Base-by-base conservation (phyloP, 495 filamentous ascomycete species). In the Halenospora varia region DNA sequence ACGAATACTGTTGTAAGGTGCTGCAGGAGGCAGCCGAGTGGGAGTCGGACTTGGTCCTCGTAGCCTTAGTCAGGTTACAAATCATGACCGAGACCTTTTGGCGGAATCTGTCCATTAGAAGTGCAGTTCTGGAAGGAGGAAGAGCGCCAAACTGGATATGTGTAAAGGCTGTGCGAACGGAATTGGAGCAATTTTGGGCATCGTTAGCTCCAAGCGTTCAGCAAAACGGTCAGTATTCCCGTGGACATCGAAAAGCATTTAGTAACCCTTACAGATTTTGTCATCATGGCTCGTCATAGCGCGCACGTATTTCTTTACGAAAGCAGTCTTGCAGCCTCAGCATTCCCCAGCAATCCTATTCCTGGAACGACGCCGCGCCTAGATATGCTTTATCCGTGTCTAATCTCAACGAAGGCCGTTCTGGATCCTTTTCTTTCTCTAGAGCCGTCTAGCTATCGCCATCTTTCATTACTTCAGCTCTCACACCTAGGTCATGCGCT, bases 381-480 rank as follows among this genome's bases (percentile, higher is more conserved):
- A 2, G 55, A 64, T n/a, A 52, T 64, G 58, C 55, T 64, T 9
- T 61, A 61, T 11, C 25, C 50, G 2, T 64, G 62, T 45, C n/a
- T 58, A 6, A 23, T 55, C n/a, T 17, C 58, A 22, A 24, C 49
- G 17, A 41, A 61, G 42, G 25, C 49, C 13, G 24, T 59, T 17
- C 51, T 63, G 13, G 53, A 61, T 24, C 26, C 17, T 24, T 51
- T 46, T 20, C 22, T 61, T 18, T 23, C 47, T 2, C 53, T 11
- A 20, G 53, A 53, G 9, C 29, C 40, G 8, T 52, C 58, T 1
- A 11, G 8, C 25, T 61, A 29, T 25, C 39, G 13, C 25, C 15
- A 6, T 6, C 19, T 52, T 17, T 25, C 49, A 13, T 11, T 45
- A 1, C 26, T 61, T 18, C 20, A 53, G 0, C 41, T 55, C n/a